Evolutionary conservation across 208 protist genomes (phyloP).

Genomic region (Leishmania lainsoni): DNA sequence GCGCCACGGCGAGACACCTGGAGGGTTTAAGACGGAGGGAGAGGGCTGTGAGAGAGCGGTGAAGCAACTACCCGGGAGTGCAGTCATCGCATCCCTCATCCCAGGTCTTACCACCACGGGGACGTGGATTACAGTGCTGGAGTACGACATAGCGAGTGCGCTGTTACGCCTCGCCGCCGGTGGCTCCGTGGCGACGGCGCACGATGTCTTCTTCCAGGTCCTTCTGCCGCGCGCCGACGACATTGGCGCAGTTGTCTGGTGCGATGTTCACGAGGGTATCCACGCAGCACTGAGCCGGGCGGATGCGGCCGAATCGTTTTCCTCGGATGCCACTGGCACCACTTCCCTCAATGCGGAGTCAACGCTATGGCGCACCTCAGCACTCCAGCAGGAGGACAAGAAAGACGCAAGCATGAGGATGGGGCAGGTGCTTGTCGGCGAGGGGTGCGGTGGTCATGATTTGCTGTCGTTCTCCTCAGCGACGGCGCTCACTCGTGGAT

Average conservation of each 20-base stretch:
- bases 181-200: not conserved
- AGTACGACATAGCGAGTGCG: constrained; percentile 34
- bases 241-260: constrained; percentile 17
- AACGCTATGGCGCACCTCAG: constrained; percentile 6
- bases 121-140: constrained; percentile 26
- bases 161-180: constrained; percentile 28
- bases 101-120: not conserved
- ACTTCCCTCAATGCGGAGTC: not conserved
- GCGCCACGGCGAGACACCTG: not conserved
- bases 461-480: not conserved
- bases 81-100: not conserved
- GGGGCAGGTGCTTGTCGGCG: not conserved
- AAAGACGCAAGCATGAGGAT: not conserved
- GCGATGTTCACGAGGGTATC: not conserved
- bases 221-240: constrained; percentile 21
- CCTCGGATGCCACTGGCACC: not conserved
- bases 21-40: not conserved
- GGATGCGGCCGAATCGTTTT: not conserved
- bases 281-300: not conserved
- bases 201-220: constrained; percentile 24
- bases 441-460: not conserved
- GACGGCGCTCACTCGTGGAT: not conserved
- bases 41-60: not conserved
- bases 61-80: not conserved
- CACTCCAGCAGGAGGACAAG: constrained; percentile 6